Evolutionary conservation across 129 eudicot species (phyloP), one percentile per base, ranked within the genome.

Genomic region (Deinandra increscens): DNA sequence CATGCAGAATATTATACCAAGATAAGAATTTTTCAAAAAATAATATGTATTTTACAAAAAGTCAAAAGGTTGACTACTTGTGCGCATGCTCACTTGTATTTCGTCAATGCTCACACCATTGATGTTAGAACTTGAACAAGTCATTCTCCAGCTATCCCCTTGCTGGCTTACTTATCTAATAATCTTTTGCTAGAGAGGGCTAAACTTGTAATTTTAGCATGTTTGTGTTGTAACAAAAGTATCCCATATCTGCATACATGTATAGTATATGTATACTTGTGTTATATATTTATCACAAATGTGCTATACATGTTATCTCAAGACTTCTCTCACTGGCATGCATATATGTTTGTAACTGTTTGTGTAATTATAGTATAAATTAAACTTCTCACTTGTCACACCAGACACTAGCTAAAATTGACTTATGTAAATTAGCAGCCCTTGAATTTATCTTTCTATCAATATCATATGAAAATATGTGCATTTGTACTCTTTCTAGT

Each of bases 1-100:
- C 64, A 60, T 76, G 64, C 70, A 51, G 53, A 76, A 68, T 60
- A 60, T 68, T 67, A 60, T 68, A 68, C 55, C 19, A 17, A 53
- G 1, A 65, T 53, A 26, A 12, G 66, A 65, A 73, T 11, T 15
- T 26, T 65, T 65, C 66, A 74, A 65, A 64, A n/a, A 22, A 15
- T 29, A 29, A 64, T 51, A 15, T 65, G 6, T 18, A 59, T 11
- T 4, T 54, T 29, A 12, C 1, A 55, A 36, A 15, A 69, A 62
- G 71, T 76, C 81, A 48, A 17, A 76, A 61, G 18, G 81, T 77
- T 69, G 76, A 77, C 76, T 53, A 64, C 17, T 39, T 70, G 50
- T 77, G 71, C 71, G 76, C 76, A 64, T 77, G 76, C 81, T 61
- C 71, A 9, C 37, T 76, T 68, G 80, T 41, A 76, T 68, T 41